phyloP scores from a whole-genome alignment of 305 asterid genomes.

The Fraxinus xanthoxyloides region DNA sequence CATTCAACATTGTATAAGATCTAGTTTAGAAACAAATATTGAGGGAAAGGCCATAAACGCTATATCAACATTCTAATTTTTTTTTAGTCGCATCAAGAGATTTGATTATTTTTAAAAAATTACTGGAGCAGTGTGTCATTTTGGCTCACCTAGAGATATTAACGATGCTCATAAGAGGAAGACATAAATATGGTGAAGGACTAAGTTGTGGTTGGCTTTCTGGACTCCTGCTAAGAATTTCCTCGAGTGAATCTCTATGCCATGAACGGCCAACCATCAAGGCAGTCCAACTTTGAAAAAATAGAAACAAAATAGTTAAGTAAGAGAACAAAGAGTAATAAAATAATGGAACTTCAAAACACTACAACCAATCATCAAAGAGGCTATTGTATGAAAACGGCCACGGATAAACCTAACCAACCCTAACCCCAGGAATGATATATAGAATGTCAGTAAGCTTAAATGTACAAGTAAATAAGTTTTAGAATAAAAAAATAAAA shows the following conservation, averaged over 20 bases:
- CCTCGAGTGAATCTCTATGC: slow-evolving; percentile 86
- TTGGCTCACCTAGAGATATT: slow-evolving; percentile 73
- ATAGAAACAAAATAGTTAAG: slow-evolving; percentile 7
- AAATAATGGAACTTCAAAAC: neutral
- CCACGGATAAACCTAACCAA: neutral
- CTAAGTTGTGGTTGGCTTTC: slow-evolving; percentile 40
- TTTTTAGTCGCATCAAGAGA: neutral
- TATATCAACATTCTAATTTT: neutral
- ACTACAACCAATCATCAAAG: neutral
- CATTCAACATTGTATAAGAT: neutral
- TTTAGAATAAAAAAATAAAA: neutral
- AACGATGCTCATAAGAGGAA: slow-evolving; percentile 88
- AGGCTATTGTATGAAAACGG: neutral
- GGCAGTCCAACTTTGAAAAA: slow-evolving; percentile 66
- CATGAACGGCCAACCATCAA: slow-evolving; percentile 96
- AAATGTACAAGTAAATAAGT: neutral
- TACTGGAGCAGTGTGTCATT: neutral
- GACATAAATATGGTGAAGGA: slow-evolving; percentile 73
- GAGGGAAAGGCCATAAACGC: neutral
- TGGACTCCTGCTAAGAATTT: slow-evolving; percentile 57
- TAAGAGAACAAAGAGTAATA: neutral
- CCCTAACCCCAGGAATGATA: neutral
- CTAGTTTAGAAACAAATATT: neutral
- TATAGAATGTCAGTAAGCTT: neutral
- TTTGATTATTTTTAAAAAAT: neutral